Evolutionary conservation across 371 early-diverging fungal species (phyloP), one percentile per base, ranked within the genome.

Genomic region (Conidiobolus incongruus): DNA sequence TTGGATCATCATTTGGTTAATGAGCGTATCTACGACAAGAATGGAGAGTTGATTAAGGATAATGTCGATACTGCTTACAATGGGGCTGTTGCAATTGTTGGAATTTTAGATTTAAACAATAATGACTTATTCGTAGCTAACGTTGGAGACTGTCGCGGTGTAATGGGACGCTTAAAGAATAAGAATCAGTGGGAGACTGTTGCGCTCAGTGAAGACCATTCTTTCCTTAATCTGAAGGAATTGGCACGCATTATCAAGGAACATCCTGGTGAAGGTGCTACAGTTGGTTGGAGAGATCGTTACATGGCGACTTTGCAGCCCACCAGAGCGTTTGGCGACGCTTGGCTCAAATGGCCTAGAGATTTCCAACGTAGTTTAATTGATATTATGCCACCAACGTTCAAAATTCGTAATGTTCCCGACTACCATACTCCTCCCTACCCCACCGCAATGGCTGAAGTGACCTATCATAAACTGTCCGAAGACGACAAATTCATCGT

Each of bases 401-500:
- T 74, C 24, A 65, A 69, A 10, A 63, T 68, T 29, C 62, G 66
- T 40, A 72, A 73, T 20, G 62, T 60, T n/a, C 66, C 72, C 12
- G 58, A 80, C 46, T 81, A 72, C 49, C 51, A 52, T 2, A 81
- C 91, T 5, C 96, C 96, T 29, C 96, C 96, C 0, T 95, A 95
- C 44, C 72, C 94, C 13, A 81, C 83, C 4, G 91, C 95, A 2
- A 70, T 69, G 23, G 94, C 97, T 0, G 80, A 79, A 19, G 73
- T 87, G 1, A 63, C 70, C 15, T 55, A 75, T 46, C 77, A 83
- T 58, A 54, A 64, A 36, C 49, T 80, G 30, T 47, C 59, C 51
- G 54, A 51, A 63, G 55, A 59, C n/a, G 93, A 92, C 58, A 54
- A 62, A 40, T 90, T 78, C 56, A 50, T 91, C 35, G 78, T 94